Conservation (phyloP, 352 stramenopile genomes). For the Pilasporangium apinafurcum region DNA sequence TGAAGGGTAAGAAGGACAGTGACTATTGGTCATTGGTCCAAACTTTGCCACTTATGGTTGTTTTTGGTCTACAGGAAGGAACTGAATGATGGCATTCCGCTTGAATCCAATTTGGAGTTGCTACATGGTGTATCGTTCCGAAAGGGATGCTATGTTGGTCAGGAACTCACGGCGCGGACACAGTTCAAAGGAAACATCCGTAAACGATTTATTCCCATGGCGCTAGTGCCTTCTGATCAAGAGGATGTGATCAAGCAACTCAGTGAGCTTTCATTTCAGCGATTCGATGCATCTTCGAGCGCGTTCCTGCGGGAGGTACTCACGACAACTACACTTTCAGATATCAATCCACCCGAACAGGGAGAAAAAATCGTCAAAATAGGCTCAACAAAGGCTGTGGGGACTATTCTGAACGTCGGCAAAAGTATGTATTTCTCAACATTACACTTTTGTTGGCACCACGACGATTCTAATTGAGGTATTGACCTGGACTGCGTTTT, state of each 20-base stretch:
- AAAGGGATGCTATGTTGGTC: slow-evolving; percentile 95
- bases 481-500: background rate
- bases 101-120: slow-evolving; percentile 92
- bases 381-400: slow-evolving; percentile 52
- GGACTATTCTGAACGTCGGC: slow-evolving; percentile 40
- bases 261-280: slow-evolving; percentile 47
- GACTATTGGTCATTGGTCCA: background rate
- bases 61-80: slow-evolving; percentile 41
- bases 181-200: slow-evolving; percentile 90
- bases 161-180: slow-evolving; percentile 92
- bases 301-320: slow-evolving; percentile 39
- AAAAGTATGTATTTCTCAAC: slow-evolving; percentile 19
- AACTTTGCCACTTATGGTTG: background rate
- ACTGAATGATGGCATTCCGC: slow-evolving; percentile 79
- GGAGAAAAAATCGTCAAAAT: slow-evolving; percentile 47
- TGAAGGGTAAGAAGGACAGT: slow-evolving; percentile 44
- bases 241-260: slow-evolving; percentile 44
- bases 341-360: too few relatives aligned
- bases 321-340: slow-evolving; percentile 7
- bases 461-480: background rate
- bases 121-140: slow-evolving; percentile 87
- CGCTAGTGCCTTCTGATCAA: slow-evolving; percentile 48
- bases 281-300: slow-evolving; percentile 34
- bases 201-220: slow-evolving; percentile 72
- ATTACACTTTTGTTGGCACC: background rate